These are phyloP conservation scores for Colletotrichum lini DNA, from an alignment of 2,329 filamentous ascomycete species.

Conservation along the genomic window DNA sequence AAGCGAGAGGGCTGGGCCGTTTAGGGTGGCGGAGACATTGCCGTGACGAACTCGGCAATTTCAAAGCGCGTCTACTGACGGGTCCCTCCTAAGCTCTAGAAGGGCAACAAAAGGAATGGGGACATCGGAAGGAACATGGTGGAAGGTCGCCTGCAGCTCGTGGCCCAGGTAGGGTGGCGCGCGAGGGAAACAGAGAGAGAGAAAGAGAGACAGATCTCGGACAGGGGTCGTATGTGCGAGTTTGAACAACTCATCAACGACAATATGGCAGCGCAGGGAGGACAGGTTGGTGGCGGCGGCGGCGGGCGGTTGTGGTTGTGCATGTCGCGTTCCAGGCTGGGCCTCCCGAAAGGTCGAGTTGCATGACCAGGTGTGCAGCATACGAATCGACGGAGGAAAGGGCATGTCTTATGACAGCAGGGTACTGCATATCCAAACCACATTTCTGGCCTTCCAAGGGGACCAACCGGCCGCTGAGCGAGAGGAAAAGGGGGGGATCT, in stretches of 20 bases:
- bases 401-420: slow-evolving; percentile 13
- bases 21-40: slow-evolving; percentile 12
- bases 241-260: slow-evolving; percentile 42
- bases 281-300: slow-evolving; percentile 5
- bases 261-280: slow-evolving; percentile 30
- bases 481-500: too few species aligned
- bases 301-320: slow-evolving; percentile 6
- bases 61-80: slow-evolving; percentile 1
- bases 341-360: slow-evolving; percentile 34
- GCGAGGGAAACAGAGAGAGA: too few species aligned
- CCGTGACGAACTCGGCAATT: slow-evolving; percentile 19
- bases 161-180: slow-evolving; percentile 8
- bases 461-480: neutral
- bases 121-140: slow-evolving; percentile 29
- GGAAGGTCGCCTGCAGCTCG: slow-evolving; percentile 26
- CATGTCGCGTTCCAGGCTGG: slow-evolving; percentile 23
- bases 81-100: neutral
- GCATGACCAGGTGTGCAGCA: slow-evolving; percentile 38
- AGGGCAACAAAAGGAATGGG: slow-evolving; percentile 8
- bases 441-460: slow-evolving; percentile 2
- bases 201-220: slow-evolving; percentile 25
- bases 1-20: slow-evolving; percentile 1
- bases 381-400: slow-evolving; percentile 22
- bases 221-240: slow-evolving; percentile 32
- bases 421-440: slow-evolving; percentile 31